Evolutionary conservation across 768 basidiomycete species (phyloP).

Genomic region (Psilocybe sp.): DNA sequence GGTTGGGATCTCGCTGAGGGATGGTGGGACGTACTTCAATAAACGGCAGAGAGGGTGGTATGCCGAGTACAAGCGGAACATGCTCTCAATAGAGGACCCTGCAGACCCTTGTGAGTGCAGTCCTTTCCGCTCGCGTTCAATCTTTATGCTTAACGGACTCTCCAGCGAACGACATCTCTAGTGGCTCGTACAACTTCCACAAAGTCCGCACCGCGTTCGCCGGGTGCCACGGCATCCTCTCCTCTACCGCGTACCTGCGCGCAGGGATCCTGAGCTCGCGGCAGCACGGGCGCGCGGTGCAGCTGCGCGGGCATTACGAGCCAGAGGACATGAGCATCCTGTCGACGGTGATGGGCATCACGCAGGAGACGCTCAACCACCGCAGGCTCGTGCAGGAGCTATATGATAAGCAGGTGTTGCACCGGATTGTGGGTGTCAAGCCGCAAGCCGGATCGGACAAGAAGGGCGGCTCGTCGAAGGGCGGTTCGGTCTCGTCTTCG

Average conservation of each 20-base stretch:
- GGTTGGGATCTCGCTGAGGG: conserved; percentile 82
- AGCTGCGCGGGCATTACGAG: conserved; percentile 38
- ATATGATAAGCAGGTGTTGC: conserved; percentile 57
- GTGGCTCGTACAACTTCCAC: conserved; percentile 79
- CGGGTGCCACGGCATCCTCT: conserved; percentile 77
- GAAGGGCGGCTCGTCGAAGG: too few species aligned
- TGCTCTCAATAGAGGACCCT: conserved; percentile 92
- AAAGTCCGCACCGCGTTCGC: conserved; percentile 82
- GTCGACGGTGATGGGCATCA: conserved; percentile 75
- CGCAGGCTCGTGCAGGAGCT: conserved; percentile 68
- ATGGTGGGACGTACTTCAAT: conserved; percentile 87
- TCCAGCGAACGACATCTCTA: conserved; percentile 89
- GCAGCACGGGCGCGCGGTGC: conserved; percentile 45
- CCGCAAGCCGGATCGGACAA: conserved; percentile 7
- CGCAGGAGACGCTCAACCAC: conserved; percentile 82
- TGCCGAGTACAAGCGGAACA: conserved; percentile 48
- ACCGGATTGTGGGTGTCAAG: conserved; percentile 52
- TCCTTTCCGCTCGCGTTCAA: too few species aligned
- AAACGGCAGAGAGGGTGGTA: conserved; percentile 84
- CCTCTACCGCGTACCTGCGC: conserved; percentile 65
- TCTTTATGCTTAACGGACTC: conserved; percentile 1
- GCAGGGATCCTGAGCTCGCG: conserved; percentile 62
- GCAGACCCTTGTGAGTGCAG: conserved; percentile 72
- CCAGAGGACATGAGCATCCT: conserved; percentile 76
- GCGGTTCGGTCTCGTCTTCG: neutral